These are phyloP conservation scores for Mucor plumbeus DNA, from an alignment of 371 early-diverging fungal genomes.

Conservation along the genomic window DNA sequence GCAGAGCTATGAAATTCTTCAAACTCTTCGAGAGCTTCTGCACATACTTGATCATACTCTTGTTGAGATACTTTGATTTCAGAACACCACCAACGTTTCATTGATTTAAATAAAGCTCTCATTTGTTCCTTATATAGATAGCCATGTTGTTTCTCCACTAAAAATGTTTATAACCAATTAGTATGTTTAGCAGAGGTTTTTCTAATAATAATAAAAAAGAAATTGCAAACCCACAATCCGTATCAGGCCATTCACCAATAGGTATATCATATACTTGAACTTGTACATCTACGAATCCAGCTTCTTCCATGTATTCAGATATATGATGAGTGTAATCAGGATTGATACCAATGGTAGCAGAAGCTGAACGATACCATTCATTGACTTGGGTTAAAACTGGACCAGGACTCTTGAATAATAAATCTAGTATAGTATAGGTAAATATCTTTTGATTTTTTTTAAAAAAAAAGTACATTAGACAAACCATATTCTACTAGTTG, in stretches of 20 bases:
- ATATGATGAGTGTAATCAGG: conserved; percentile 31
- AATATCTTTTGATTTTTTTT: neutral
- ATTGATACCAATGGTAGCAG: conserved; percentile 32
- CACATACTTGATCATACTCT: conserved; percentile 30
- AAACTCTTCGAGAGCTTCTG: conserved; percentile 33
- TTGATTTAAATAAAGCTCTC: conserved; percentile 44
- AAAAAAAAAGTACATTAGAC: neutral
- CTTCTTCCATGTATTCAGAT: conserved; percentile 25
- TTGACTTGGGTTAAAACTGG: conserved; percentile 42
- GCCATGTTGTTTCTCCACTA: conserved; percentile 48
- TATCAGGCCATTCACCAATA: conserved; percentile 55
- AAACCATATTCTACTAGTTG: conserved; percentile 55
- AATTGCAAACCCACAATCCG: conserved; percentile 38
- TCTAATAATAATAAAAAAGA: neutral
- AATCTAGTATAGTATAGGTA: conserved; percentile 18
- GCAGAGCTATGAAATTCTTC: conserved; percentile 22
- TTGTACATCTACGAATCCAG: conserved; percentile 39
- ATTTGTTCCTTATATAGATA: conserved; percentile 53
- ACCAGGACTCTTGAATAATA: conserved; percentile 42
- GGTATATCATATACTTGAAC: conserved; percentile 39
- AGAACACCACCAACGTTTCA: conserved; percentile 52
- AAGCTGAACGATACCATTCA: conserved; percentile 43
- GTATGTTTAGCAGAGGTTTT: neutral
- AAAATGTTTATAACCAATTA: neutral
- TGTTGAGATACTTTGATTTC: conserved; percentile 32